phyloP scores from a whole-genome alignment of 1,284 basidiomycete genomes.

The Mixia osmundae region DNA sequence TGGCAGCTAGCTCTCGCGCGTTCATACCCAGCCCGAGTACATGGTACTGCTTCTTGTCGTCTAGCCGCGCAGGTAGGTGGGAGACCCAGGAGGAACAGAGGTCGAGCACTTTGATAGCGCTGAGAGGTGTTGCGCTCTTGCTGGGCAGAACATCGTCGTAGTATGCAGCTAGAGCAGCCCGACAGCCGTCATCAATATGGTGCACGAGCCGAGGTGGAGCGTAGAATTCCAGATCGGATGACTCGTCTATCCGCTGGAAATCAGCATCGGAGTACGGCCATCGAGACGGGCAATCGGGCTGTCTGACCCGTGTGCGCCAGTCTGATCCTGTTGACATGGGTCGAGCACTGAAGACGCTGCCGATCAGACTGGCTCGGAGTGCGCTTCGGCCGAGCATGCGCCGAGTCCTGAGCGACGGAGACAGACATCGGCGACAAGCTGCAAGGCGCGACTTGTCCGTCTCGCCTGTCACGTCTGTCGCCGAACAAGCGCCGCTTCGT shows the following conservation, averaged over 20 bases:
- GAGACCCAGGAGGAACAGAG: slow-evolving; percentile 19
- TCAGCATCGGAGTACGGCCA: slow-evolving; percentile 15
- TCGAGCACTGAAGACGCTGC: too few species aligned
- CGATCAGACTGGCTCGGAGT: too few species aligned
- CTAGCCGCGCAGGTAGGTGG: slow-evolving; percentile 15
- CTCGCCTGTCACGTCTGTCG: too few species aligned
- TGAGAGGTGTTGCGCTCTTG: background rate
- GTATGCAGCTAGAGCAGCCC: slow-evolving; percentile 10
- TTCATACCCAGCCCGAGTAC: slow-evolving; percentile 20
- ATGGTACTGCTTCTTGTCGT: slow-evolving; percentile 4
- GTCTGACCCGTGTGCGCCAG: too few species aligned
- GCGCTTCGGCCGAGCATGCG: too few species aligned
- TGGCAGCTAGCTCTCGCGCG: slow-evolving; percentile 14
- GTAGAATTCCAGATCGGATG: slow-evolving; percentile 16
- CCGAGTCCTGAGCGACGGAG: too few species aligned
- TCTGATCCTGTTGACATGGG: too few species aligned
- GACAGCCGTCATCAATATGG: slow-evolving; percentile 5
- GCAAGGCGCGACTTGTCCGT: too few species aligned
- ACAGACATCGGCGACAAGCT: too few species aligned
- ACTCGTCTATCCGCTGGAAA: slow-evolving; percentile 13
- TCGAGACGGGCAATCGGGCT: slow-evolving; percentile 14
- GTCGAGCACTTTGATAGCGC: slow-evolving; percentile 14
- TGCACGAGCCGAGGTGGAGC: slow-evolving; percentile 15
- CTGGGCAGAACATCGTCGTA: slow-evolving; percentile 13
- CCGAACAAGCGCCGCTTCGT: too few species aligned